Base-by-base conservation (phyloP, 2,329 filamentous ascomycete species). In the Beauveria sp. region DNA sequence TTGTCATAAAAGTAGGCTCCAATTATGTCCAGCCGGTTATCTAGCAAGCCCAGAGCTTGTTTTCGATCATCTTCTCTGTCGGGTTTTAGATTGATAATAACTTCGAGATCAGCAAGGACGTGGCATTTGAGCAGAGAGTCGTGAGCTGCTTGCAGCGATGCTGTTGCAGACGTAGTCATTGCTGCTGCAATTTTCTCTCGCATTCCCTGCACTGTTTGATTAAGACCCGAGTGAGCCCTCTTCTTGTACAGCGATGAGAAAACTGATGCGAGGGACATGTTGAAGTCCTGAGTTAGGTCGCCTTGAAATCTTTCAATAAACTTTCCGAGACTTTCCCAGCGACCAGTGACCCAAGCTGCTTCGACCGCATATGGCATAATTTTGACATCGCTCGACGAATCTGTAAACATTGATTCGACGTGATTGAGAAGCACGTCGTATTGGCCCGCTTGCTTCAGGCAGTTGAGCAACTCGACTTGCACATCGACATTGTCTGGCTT, bases 361-460 rank as follows among this genome's bases (percentile, higher is more conserved):
- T 99, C 95, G 3, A 92, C 85, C 18, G 91, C 93, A 70, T 93
- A 93, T 0, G 93, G 89, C 40, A 96, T 80, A 54, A 96, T 83
- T 64, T 80, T 84, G 65, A 84, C 82, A 45, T 84, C 76, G 2
- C 80, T 83, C 14, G 79, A 72, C 24, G 76, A 69, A 43, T 82
- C 75, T 2, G 75, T 76, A 50, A 85, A 79, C 74, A 97, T 89
- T 6, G 87, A 87, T 69, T 96, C 90, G 14, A 96, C 87, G 67
- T 96, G 91, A 64, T 93, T 93, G 28, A 98, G 79, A 20, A 98
- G 82, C 3, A 90, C 88, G 75, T 96, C 90, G 75, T 97, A 88
- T 72, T 98, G 95, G 0, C 93, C 95, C n/a, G 93, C 96, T 72
- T 97, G 92, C 70, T 92, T 93, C 10, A 99, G 80, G 68, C 95